These are phyloP conservation scores for Dovyalis caffra DNA, from an alignment of 345 rosid species.

Conservation along the genomic window DNA sequence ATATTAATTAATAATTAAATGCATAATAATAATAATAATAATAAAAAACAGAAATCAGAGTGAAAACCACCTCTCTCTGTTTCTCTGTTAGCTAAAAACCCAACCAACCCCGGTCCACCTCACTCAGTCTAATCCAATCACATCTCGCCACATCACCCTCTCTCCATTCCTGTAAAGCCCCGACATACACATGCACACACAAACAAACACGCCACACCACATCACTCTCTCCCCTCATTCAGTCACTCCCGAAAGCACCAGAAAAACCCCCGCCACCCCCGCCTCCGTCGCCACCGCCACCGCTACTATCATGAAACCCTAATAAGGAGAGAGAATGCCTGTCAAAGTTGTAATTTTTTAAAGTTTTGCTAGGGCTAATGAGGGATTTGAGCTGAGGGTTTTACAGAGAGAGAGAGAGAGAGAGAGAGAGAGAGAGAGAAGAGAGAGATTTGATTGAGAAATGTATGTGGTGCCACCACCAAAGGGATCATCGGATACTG, in stretches of 20 bases:
- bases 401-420: not conserved
- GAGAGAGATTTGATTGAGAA: conserved; percentile 22
- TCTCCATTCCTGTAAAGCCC: conserved; percentile 1
- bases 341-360: not conserved
- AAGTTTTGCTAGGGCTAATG: not conserved
- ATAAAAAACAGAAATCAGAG: not conserved
- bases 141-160: conserved; percentile 6
- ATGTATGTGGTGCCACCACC: conserved; percentile 95
- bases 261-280: not conserved
- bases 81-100: conserved; percentile 4
- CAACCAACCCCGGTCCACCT: conserved; percentile 15
- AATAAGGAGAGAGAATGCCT: not conserved
- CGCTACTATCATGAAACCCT: not conserved
- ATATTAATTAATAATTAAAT: not conserved
- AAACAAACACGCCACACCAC: not conserved
- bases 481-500: conserved; percentile 70
- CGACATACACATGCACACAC: not conserved
- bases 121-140: not conserved
- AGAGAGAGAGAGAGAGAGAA: not conserved
- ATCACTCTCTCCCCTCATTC: not conserved
- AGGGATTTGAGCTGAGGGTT: not conserved
- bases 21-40: not conserved
- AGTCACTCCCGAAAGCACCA: not conserved
- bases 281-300: not conserved
- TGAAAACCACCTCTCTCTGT: conserved; percentile 3